Evolutionary conservation across 2,329 filamentous ascomycete species (phyloP).

Genomic region (Scolecobasidium constrictum): DNA sequence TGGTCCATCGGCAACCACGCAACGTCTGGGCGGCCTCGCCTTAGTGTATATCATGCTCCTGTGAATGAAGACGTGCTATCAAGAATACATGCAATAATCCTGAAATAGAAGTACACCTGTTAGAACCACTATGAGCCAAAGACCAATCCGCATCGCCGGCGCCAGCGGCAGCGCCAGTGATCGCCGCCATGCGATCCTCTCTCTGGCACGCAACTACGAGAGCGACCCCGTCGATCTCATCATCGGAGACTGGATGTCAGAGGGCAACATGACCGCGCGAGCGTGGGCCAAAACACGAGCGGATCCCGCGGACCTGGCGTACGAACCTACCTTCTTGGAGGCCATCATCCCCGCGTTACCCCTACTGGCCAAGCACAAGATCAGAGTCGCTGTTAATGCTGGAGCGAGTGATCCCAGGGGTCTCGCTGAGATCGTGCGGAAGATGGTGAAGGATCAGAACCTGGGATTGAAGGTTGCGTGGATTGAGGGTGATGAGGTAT

Average conservation of each 20-base stretch:
- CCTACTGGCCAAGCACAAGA: slow-evolving; percentile 19
- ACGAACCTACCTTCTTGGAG: slow-evolving; percentile 42
- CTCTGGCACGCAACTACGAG: slow-evolving; percentile 18
- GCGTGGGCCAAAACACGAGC: slow-evolving; percentile 13
- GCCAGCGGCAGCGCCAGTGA: slow-evolving; percentile 22
- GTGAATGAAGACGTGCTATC: too few species aligned
- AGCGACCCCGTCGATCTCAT: slow-evolving; percentile 24
- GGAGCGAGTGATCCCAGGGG: slow-evolving; percentile 22
- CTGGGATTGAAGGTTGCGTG: slow-evolving; percentile 23
- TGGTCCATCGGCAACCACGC: too few species aligned
- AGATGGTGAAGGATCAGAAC: slow-evolving; percentile 16
- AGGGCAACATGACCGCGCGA: slow-evolving; percentile 41
- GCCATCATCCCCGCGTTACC: slow-evolving; percentile 31
- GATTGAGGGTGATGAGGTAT: slow-evolving; percentile 33
- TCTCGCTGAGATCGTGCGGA: slow-evolving; percentile 17
- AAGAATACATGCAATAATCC: too few species aligned
- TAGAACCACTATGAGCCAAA: too few species aligned
- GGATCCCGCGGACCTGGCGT: slow-evolving; percentile 27
- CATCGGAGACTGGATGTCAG: slow-evolving; percentile 37
- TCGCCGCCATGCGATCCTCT: slow-evolving; percentile 21
- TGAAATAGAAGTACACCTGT: too few species aligned
- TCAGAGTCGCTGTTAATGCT: slow-evolving; percentile 24
- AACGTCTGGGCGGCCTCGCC: too few species aligned
- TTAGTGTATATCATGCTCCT: too few species aligned
- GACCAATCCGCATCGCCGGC: slow-evolving; percentile 14